Percentiles rank a stretch among this genome's conserved stretches.
Evolutionary conservation across 768 basidiomycete genomes (phyloP).

Genomic region (Bullera alba): DNA sequence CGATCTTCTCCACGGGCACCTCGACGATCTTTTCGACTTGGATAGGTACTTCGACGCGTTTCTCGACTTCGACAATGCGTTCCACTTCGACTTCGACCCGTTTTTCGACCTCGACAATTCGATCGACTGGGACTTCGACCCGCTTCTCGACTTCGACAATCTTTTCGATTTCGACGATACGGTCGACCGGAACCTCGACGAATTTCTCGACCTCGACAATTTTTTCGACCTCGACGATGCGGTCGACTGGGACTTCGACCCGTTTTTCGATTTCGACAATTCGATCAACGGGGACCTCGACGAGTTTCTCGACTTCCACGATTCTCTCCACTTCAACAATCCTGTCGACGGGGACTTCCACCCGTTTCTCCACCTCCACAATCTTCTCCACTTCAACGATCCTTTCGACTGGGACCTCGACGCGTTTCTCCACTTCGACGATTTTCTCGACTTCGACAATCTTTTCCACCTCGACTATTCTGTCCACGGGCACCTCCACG

Average conservation of each 20-base stretch:
- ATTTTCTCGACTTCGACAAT: constrained; percentile 29
- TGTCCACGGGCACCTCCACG: constrained; percentile 27
- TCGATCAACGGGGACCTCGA: constrained; percentile 29
- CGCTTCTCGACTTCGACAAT: constrained; percentile 27
- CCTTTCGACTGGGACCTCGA: constrained; percentile 39
- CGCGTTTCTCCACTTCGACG: constrained; percentile 21
- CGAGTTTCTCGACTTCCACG: constrained; percentile 28
- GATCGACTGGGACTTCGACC: constrained; percentile 34
- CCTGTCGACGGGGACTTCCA: constrained; percentile 12
- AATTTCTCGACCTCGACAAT: constrained; percentile 9
- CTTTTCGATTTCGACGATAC: constrained; percentile 30
- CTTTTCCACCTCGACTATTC: constrained; percentile 23
- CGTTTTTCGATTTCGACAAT: constrained; percentile 18
- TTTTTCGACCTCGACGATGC: background rate
- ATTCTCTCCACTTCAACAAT: constrained; percentile 13
- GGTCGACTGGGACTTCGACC: constrained; percentile 14
- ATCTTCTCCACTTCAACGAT: constrained; percentile 31
- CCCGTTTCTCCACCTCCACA: constrained; percentile 12
- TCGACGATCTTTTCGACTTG: constrained; percentile 28
- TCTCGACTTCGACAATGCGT: constrained; percentile 12
- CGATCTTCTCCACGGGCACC: constrained; percentile 35
- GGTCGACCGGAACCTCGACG: constrained; percentile 25
- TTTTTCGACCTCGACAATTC: constrained; percentile 25
- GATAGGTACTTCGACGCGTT: constrained; percentile 16
- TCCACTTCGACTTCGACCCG: constrained; percentile 20